A percentile compares a stretch with the other conserved stretches of the same genome.
Conservation (phyloP, 805 yeast species). For the Candida tammaniensis region DNA sequence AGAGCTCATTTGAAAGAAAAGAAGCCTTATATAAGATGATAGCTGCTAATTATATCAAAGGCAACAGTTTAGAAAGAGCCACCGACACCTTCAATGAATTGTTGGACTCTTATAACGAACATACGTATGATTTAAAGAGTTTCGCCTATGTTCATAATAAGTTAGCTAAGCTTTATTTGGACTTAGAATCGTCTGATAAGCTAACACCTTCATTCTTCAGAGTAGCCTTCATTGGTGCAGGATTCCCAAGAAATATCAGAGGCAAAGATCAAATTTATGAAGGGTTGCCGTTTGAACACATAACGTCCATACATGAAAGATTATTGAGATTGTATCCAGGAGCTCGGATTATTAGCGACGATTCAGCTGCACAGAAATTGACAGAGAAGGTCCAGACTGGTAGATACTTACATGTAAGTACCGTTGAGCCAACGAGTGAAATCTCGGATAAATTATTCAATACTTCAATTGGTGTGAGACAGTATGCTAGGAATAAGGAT, state of each 20-base stretch:
- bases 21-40: slow-evolving; percentile 68
- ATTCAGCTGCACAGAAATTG: slow-evolving; percentile 53
- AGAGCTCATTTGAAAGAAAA: slow-evolving; percentile 76
- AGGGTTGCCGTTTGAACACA: slow-evolving; percentile 84
- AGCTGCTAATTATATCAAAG: slow-evolving; percentile 66
- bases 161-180: slow-evolving; percentile 64
- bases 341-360: slow-evolving; percentile 63
- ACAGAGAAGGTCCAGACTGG: slow-evolving; percentile 59
- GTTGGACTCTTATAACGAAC: slow-evolving; percentile 67
- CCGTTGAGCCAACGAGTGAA: slow-evolving; percentile 68
- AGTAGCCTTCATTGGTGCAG: slow-evolving; percentile 77
- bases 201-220: slow-evolving; percentile 75
- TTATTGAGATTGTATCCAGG: slow-evolving; percentile 77
- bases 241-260: slow-evolving; percentile 76
- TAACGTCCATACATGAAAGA: slow-evolving; percentile 77
- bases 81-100: slow-evolving; percentile 75
- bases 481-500: slow-evolving; percentile 73
- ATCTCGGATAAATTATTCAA: slow-evolving; percentile 44
- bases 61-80: slow-evolving; percentile 76
- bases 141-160: slow-evolving; percentile 68
- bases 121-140: slow-evolving; percentile 73
- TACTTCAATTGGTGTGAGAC: slow-evolving; percentile 60
- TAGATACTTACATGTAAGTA: slow-evolving; percentile 65
- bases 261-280: slow-evolving; percentile 79
- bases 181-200: slow-evolving; percentile 66